Conservation (phyloP, 352 stramenopile species). For the Globisporangium cylindrosporum region DNA sequence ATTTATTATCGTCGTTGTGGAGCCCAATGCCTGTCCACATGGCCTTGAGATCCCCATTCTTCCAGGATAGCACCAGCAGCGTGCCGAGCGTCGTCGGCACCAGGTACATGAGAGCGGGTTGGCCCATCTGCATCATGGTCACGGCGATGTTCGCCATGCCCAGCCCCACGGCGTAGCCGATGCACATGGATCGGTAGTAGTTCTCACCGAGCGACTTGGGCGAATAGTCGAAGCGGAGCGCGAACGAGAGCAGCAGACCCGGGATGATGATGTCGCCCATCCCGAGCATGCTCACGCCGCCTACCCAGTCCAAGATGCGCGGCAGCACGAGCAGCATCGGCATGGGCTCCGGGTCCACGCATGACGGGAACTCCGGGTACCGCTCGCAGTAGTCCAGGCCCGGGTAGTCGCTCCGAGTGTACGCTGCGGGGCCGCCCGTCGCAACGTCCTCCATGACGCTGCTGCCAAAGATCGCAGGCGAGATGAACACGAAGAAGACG, state of each 20-base stretch:
- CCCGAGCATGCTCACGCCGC: slow-evolving; percentile 91
- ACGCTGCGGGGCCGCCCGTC: slow-evolving; percentile 77
- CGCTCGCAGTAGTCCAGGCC: slow-evolving; percentile 76
- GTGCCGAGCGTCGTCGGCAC: slow-evolving; percentile 91
- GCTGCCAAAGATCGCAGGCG: slow-evolving; percentile 81
- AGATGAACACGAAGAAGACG: slow-evolving; percentile 96
- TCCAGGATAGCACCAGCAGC: slow-evolving; percentile 56
- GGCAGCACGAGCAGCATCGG: slow-evolving; percentile 95
- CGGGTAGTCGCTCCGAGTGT: slow-evolving; percentile 62
- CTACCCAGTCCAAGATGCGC: slow-evolving; percentile 88
- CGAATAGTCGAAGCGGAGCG: slow-evolving; percentile 88
- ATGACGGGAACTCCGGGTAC: slow-evolving; percentile 57
- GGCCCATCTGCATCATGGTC: slow-evolving; percentile 90
- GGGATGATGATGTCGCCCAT: slow-evolving; percentile 96
- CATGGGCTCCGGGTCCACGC: slow-evolving; percentile 82
- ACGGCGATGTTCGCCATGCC: slow-evolving; percentile 93
- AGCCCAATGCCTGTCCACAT: slow-evolving; percentile 49
- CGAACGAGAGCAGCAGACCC: slow-evolving; percentile 92
- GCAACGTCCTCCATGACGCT: slow-evolving; percentile 95
- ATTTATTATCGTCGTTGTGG: slow-evolving; percentile 14
- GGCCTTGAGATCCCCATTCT: slow-evolving; percentile 70
- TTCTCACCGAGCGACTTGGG: slow-evolving; percentile 30
- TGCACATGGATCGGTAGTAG: slow-evolving; percentile 88
- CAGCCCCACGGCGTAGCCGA: slow-evolving; percentile 92
- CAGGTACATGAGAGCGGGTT: slow-evolving; percentile 96